Base-by-base conservation (phyloP, 2,329 filamentous ascomycete genomes). In the Emergomyces orientalis region DNA sequence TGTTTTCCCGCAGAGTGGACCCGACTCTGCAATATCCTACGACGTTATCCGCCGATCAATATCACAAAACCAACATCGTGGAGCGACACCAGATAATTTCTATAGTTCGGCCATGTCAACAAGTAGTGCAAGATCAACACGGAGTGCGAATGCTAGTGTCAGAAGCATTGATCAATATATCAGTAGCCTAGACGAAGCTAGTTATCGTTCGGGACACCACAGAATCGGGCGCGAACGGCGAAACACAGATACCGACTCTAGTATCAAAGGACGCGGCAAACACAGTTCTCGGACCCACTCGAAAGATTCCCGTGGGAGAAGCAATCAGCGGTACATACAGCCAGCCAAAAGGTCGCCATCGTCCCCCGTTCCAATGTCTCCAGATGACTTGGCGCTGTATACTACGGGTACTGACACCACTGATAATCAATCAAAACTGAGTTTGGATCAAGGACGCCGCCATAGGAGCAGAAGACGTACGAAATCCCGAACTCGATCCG, bases 351-450 rank as follows among this genome's bases (percentile, higher is more conserved):
- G 89, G 27, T 97, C 93, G 0, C 93, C 93, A 0, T 95, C 91
- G 1, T 97, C 93, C 0, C 93, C 93, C 0, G 83, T 96, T 1
- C 91, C 92, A 2, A 97, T 97, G 92, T 96, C 92, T 2, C 91
- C 91, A 0, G 90, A 96, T 69, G 91, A 97, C 69, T 73, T 90
- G 64, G 71, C 76, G 59, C 71, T 72, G 54, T 80, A 78, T 64
- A 76, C 77, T 57, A 75, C 73, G 5, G 78, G 76, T 64, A 73
- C 77, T 8, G 81, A 81, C 13, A 77, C 25, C 14, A 59, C 14
- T 34, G 39, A 81, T 27, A 79, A 81, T 41, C 77, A 71, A 65
- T 79, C 66, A 56, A 72, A 68, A 70, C 71, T 63, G 69, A 75
- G 62, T 39, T 11, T n/a, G 57, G 74, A 65, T 65, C 75, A 64